A percentile compares a stretch with the other conserved stretches of the same genome.
These are phyloP conservation scores for Alternaria sp. DNA, from an alignment of 2,329 filamentous ascomycete genomes.

Conservation along the genomic window DNA sequence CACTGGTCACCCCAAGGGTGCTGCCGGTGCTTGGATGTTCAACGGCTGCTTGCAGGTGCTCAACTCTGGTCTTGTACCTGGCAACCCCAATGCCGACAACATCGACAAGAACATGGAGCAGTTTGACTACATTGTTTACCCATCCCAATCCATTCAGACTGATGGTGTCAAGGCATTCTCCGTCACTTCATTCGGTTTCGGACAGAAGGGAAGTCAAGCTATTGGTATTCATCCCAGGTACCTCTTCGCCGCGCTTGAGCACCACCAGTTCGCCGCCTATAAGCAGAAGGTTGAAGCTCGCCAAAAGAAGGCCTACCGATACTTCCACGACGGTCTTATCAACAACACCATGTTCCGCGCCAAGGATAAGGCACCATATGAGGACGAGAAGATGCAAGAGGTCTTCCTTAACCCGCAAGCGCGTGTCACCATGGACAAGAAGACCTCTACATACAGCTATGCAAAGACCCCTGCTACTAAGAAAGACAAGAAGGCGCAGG, in stretches of 20 bases:
- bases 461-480: constrained; percentile 68
- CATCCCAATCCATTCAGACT: constrained; percentile 92
- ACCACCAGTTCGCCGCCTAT: constrained; percentile 82
- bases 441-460: constrained; percentile 80
- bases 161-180: constrained; percentile 99
- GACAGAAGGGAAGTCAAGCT: constrained; percentile 96
- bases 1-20: constrained; percentile 98
- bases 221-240: constrained; percentile 98
- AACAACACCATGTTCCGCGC: constrained; percentile 98
- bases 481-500: constrained; percentile 64
- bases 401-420: constrained; percentile 95
- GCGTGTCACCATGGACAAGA: constrained; percentile 85
- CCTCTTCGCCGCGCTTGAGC: constrained; percentile 91
- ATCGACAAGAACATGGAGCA: constrained; percentile 96
- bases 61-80: constrained; percentile 91
- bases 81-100: constrained; percentile 98
- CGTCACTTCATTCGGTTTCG: constrained; percentile 98
- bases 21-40: constrained; percentile 99
- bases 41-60: constrained; percentile 97
- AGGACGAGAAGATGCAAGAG: constrained; percentile 82
- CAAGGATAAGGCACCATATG: constrained; percentile 90
- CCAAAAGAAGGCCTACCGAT: constrained; percentile 98
- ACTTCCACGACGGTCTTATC: constrained; percentile 97
- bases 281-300: constrained; percentile 86
- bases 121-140: constrained; percentile 97